Base-by-base conservation (phyloP, 1,284 basidiomycete species). In the Fomitopsis palustris region DNA sequence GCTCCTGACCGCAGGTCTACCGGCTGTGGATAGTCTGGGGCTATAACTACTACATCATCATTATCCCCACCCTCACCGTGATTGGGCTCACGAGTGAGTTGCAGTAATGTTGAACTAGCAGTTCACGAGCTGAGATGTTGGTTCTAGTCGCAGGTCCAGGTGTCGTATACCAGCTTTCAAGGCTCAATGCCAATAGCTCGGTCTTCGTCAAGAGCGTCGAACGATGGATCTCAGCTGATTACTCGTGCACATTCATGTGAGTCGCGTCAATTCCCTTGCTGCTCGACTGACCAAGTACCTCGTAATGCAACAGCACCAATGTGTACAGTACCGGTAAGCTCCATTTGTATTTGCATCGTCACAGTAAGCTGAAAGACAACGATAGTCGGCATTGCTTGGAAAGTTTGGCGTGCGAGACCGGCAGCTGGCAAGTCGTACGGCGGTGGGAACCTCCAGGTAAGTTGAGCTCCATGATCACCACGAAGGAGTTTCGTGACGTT, bases 191-290 rank as follows among this genome's bases (percentile, higher is more conserved):
- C 3, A 12, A 3, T 3, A 42, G 35, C 53, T 38, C 53, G 9
- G 38, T 54, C 4, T 54, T 54, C 39, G 53, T 54, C 2, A 25
- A 16, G 10, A 12, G 31, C 4, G 53, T 38, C 10, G n/a, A 31
- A 4, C 53, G 39, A 10, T 54, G 53, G 53, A 54, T 54, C 38
- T 38, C 53, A 9, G 53, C 53, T 29, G 53, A 54, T n/a, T 54
- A 54, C 23, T 23, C 53, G 19, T 54, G 33, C 53, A 51, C 43
- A 5, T 49, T 52, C 47, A 17, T n/a, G 41, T 56, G n/a, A 19
- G 43, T 54, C 3, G 10, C 21, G 37, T n/a, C 25, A 6, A 38
- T n/a, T 16, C 3, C 16, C 12, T 4, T 29, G 7, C 2, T 54
- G 4, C 25, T 31, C 4, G 2, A 4, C 14, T 33, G 27, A 47